Evolutionary conservation across 2,329 filamentous ascomycete genomes (phyloP).

Genomic region (Ophiosphaerella herpotricha): DNA sequence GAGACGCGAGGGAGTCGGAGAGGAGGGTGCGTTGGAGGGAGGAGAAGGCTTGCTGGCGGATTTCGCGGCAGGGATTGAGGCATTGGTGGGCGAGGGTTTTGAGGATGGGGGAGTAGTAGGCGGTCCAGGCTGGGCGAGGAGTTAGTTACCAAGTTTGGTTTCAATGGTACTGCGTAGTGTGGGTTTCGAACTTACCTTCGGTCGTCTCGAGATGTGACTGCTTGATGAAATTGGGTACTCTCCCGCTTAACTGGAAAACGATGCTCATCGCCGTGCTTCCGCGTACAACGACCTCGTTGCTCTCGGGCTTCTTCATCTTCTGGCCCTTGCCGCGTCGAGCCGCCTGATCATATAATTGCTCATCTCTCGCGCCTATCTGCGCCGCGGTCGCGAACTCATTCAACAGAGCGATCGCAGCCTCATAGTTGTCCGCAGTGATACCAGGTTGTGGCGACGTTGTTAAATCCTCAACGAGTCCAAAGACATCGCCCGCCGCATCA

Average conservation of each 20-base stretch:
- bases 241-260: slow-evolving; percentile 78
- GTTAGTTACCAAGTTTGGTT: slow-evolving; percentile 8
- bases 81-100: slow-evolving; percentile 86
- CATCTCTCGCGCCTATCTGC: slow-evolving; percentile 69
- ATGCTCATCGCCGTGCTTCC: slow-evolving; percentile 81
- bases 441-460: slow-evolving; percentile 73
- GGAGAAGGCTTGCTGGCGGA: slow-evolving; percentile 85
- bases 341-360: slow-evolving; percentile 68
- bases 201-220: slow-evolving; percentile 89
- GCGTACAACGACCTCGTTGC: slow-evolving; percentile 73
- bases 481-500: slow-evolving; percentile 76
- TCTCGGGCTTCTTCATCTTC: slow-evolving; percentile 59
- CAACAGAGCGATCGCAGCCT: slow-evolving; percentile 79
- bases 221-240: slow-evolving; percentile 84
- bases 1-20: slow-evolving; percentile 80
- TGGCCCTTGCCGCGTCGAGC: slow-evolving; percentile 57
- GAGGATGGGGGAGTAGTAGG: slow-evolving; percentile 97
- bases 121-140: slow-evolving; percentile 75
- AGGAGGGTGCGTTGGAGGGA: slow-evolving; percentile 84
- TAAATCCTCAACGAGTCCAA: slow-evolving; percentile 81
- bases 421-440: slow-evolving; percentile 94
- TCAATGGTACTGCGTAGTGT: background rate
- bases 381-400: slow-evolving; percentile 89
- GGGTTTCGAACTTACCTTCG: slow-evolving; percentile 62
- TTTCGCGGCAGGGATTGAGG: slow-evolving; percentile 90